Conservation (phyloP, 176 grass and related monocot genomes). For the Olyra latifolia region DNA sequence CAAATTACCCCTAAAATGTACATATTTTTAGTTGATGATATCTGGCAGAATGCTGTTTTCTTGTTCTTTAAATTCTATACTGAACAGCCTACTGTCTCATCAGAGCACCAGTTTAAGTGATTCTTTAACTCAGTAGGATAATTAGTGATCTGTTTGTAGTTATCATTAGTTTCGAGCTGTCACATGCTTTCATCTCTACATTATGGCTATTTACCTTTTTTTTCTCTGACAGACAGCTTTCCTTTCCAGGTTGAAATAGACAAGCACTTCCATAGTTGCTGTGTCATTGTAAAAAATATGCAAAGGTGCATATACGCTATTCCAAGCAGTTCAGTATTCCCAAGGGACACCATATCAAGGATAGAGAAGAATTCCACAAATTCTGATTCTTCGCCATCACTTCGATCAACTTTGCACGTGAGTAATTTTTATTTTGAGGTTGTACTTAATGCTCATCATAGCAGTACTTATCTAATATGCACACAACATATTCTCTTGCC, state of each 20-base stretch:
- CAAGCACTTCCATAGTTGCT: constrained; percentile 78
- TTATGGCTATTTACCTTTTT: background rate
- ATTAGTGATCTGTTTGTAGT: background rate
- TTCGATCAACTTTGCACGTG: constrained; percentile 79
- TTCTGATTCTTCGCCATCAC: constrained; percentile 49
- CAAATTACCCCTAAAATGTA: background rate
- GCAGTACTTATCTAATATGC: constrained; percentile 25
- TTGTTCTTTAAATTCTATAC: background rate
- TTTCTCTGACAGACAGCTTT: constrained; percentile 26
- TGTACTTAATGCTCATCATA: constrained; percentile 9
- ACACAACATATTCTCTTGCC: constrained; percentile 35
- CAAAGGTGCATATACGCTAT: constrained; percentile 98
- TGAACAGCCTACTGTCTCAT: background rate
- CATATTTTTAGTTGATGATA: background rate
- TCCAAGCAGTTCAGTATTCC: constrained; percentile 71
- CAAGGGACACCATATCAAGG: constrained; percentile 47
- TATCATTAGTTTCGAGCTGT: background rate
- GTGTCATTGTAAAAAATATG: constrained; percentile 84
- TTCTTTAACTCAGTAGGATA: constrained; percentile 13
- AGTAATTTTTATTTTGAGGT: constrained; percentile 35
- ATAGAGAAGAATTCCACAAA: constrained; percentile 43
- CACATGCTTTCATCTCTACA: constrained; percentile 1
- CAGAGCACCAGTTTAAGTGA: background rate
- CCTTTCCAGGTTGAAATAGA: constrained; percentile 67
- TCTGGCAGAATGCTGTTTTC: background rate